Evolutionary conservation across 2,329 filamentous ascomycete genomes (phyloP).

Genomic region (Nemania sp.): DNA sequence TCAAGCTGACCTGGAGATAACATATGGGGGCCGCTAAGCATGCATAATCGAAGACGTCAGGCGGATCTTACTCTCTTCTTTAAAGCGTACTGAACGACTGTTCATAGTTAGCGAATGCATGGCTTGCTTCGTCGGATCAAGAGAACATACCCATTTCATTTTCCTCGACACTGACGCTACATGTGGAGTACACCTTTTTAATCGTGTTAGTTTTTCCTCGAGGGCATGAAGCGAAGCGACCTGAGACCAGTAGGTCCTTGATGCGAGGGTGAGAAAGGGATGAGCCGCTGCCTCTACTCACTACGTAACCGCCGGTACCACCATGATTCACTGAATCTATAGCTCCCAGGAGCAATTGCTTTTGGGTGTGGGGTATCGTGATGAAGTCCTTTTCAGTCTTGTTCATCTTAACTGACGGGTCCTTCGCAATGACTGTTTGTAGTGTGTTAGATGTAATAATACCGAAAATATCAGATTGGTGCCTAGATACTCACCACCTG

Average conservation of each 20-base stretch:
- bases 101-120: conserved; percentile 6
- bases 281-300: conserved; percentile 3
- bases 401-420: conserved; percentile 96
- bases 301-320: conserved; percentile 86
- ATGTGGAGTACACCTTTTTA: conserved; percentile 71
- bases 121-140: not conserved
- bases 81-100: conserved; percentile 89
- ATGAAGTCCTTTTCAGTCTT: conserved; percentile 96
- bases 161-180: conserved; percentile 91
- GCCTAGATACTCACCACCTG: conserved; percentile 60
- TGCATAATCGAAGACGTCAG: not conserved
- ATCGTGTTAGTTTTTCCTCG: not conserved
- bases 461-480: not conserved
- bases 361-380: conserved; percentile 89
- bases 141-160: conserved; percentile 61
- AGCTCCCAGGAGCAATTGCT: conserved; percentile 87
- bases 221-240: conserved; percentile 57
- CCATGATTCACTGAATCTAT: conserved; percentile 94
- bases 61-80: conserved; percentile 56
- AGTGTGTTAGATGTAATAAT: not conserved
- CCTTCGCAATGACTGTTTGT: conserved; percentile 78
- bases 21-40: not conserved
- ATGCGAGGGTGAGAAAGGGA: not conserved
- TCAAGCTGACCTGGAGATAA: not conserved
- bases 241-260: not conserved